phyloP scores from a whole-genome alignment of 2,329 filamentous ascomycete species.

The Chrysoporthe deuterocubensis region DNA sequence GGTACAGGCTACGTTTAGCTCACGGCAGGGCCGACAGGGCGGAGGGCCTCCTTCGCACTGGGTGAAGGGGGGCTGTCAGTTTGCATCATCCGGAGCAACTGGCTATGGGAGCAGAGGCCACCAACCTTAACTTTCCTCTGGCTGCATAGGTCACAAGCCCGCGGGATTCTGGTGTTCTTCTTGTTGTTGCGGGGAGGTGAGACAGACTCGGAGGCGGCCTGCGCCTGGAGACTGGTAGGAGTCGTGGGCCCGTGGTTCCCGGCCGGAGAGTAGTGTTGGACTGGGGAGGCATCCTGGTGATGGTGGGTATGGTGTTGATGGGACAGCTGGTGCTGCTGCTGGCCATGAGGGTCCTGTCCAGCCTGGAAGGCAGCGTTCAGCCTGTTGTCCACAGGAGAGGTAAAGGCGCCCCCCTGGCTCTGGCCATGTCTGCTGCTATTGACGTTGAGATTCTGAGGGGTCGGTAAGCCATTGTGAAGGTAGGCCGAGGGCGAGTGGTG shows the following conservation, averaged over 20 bases:
- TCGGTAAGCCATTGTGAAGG: neutral
- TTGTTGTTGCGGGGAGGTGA: constrained; percentile 13
- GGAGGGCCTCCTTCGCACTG: constrained; percentile 59
- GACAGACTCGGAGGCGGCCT: neutral
- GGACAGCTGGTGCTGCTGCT: constrained; percentile 21
- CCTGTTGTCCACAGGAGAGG: constrained; percentile 14
- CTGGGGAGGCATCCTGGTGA: neutral
- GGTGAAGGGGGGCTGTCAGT: constrained; percentile 18
- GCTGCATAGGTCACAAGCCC: constrained; percentile 66
- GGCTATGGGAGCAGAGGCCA: neutral
- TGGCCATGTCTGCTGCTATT: constrained; percentile 10
- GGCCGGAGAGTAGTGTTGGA: constrained; percentile 18
- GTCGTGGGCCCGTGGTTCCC: constrained; percentile 17
- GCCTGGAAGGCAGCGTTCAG: constrained; percentile 16
- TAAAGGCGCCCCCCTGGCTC: constrained; percentile 10
- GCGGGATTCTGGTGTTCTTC: constrained; percentile 60
- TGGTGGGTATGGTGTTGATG: constrained; percentile 8
- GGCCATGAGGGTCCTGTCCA: constrained; percentile 23
- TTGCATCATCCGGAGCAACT: constrained; percentile 1
- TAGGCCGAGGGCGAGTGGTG: constrained; percentile 4
- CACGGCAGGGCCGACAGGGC: constrained; percentile 60
- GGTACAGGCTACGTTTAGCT: constrained; percentile 62
- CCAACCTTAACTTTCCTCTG: constrained; percentile 62
- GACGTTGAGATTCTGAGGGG: neutral
- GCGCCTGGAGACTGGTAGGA: constrained; percentile 12